Base-by-base conservation (phyloP, 306 rosid genomes). In the Castanospermum australe region DNA sequence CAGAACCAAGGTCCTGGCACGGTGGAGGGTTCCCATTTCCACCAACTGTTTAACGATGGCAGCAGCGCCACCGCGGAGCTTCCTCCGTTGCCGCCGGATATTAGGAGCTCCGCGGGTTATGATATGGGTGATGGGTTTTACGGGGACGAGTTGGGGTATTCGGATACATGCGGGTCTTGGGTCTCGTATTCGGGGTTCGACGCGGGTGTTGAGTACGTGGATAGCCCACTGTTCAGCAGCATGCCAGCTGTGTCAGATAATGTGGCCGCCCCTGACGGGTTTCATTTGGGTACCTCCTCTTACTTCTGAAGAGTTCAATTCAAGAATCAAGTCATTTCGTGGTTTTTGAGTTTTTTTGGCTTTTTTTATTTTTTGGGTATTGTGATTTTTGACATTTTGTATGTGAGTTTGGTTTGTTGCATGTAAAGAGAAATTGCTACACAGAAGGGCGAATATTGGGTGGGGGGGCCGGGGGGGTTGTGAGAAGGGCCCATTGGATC, bases 81-180 rank as follows among this genome's bases (percentile, higher is more conserved):
- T 52, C 91, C 89, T 2, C 91, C 91, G 0, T 80, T 88, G 79
- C 89, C 91, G 15, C 88, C 89, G 2, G 89, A 86, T 70, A 86
- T 86, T 13, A 86, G 84, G 1, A 86, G 89, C 77, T 86, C 89
- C 2, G 7, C 33, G 18, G 86, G 85, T 14, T 77, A 84, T 18
- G 78, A 78, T 12, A 57, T 71, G 80, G 80, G 73, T 0, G 59
- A 32, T 2, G 82, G 54, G 28, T 51, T 35, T 35, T 35, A 20
- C 21, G 21, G 42, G 28, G 13, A 59, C 5, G 78, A 45, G 12
- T 84, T 36, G 0, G 71, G 59, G 33, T 52, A 62, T 36, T 52
- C 77, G n/a, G n/a, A n/a, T n/a, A n/a, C 60, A 41, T 45, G 41
- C 47, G 74, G 47, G n/a, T 62, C 45, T 4, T 52, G 67, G 12